Percentiles rank a stretch among this genome's conserved stretches.
Conservation (phyloP, 331 rosid species). For the Pyracantha coccinea region DNA sequence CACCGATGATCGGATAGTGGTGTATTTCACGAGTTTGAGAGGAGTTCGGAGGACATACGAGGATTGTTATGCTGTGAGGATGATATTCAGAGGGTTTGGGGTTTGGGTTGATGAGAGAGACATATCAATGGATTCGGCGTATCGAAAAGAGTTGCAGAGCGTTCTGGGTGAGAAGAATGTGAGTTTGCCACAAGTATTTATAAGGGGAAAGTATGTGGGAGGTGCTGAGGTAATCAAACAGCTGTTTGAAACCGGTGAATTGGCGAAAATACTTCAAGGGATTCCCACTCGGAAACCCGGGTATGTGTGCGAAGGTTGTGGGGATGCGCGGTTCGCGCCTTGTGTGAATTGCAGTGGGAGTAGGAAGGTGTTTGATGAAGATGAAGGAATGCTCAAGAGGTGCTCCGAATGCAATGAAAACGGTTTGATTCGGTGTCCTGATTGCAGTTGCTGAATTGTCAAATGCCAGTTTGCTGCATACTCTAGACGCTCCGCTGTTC, state of each 20-base stretch:
- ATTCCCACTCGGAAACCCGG: conserved; percentile 59
- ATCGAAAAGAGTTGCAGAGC: conserved; percentile 59
- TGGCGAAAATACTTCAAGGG: conserved; percentile 64
- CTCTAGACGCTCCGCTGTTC: conserved; percentile 27
- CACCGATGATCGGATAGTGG: conserved; percentile 73
- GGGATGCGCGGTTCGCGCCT: conserved; percentile 75
- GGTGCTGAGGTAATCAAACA: conserved; percentile 75
- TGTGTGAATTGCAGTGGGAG: conserved; percentile 79
- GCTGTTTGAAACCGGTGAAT: conserved; percentile 76
- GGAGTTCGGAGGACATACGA: conserved; percentile 86
- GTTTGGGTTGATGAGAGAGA: conserved; percentile 96
- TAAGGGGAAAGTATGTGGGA: conserved; percentile 68
- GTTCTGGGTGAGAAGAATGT: conserved; percentile 56
- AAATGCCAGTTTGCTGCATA: conserved; percentile 17
- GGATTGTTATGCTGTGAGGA: conserved; percentile 82
- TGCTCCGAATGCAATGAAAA: conserved; percentile 87
- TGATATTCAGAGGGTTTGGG: conserved; percentile 79
- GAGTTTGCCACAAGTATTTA: conserved; percentile 68
- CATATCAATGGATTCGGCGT: conserved; percentile 69
- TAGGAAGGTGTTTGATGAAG: conserved; percentile 77
- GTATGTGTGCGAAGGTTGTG: conserved; percentile 59
- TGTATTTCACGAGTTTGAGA: conserved; percentile 71
- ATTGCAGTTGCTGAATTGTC: conserved; percentile 47
- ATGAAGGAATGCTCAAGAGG: conserved; percentile 51
- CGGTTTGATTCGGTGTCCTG: conserved; percentile 67